phyloP scores from a whole-genome alignment of 108 stramenopile species.

The Parmales sp. region DNA sequence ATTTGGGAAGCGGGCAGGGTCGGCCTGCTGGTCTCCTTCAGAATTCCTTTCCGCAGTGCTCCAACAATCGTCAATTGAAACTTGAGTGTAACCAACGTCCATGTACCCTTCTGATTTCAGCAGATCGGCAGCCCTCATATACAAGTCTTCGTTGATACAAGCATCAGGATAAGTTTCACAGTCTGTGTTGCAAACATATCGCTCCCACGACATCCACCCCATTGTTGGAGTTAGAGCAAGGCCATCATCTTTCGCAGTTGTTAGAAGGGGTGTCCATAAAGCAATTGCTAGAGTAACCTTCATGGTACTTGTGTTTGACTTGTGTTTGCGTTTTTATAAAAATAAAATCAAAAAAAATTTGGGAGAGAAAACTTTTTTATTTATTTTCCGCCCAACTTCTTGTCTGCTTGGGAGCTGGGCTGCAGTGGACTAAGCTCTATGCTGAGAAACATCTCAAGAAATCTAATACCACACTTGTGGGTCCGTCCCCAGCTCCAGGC shows the following conservation, averaged over 20 bases:
- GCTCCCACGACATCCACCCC: conserved; percentile 11
- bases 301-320: too few species aligned
- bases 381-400: too few species aligned
- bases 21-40: background rate
- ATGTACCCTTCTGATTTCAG: conserved; percentile 17
- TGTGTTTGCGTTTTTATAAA: too few species aligned
- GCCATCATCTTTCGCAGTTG: conserved; percentile 5
- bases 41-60: background rate
- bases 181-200: conserved; percentile 2
- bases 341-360: too few species aligned
- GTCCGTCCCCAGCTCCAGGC: too few species aligned
- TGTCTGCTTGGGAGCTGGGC: too few species aligned
- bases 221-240: background rate
- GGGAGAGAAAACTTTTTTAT: too few species aligned
- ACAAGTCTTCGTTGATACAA: conserved; percentile 11
- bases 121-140: background rate
- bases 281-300: too few species aligned
- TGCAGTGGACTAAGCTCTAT: too few species aligned
- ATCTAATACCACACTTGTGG: too few species aligned
- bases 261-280: background rate
- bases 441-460: too few species aligned
- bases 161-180: conserved; percentile 9
- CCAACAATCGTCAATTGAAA: conserved; percentile 35
- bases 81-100: conserved; percentile 24
- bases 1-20: conserved; percentile 23